A percentile compares a stretch with the other conserved stretches of the same genome.
Evolutionary conservation across 129 eudicot species (phyloP).

Genomic region (Centella asiatica): DNA sequence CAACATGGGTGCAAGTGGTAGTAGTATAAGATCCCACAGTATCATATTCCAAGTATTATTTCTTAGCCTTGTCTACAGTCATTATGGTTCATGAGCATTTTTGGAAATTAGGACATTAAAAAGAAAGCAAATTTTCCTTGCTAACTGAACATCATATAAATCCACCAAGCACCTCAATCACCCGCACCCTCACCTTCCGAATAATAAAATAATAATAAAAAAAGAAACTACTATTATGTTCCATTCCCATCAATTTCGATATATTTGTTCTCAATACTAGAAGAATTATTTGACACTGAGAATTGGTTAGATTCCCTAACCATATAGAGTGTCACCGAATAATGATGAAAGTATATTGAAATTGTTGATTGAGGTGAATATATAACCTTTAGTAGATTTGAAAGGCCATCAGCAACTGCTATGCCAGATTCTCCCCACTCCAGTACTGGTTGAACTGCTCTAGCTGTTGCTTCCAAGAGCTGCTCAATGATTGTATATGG

Average conservation of each 20-base stretch:
- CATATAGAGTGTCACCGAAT: background rate
- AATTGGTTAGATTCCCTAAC: background rate
- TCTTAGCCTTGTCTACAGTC: too few relatives aligned
- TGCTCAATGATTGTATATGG: constrained; percentile 16
- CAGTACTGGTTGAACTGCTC: constrained; percentile 87
- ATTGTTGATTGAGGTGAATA: background rate
- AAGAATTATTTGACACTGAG: background rate
- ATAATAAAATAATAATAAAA: too few relatives aligned
- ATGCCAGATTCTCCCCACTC: constrained; percentile 96
- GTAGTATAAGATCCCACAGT: too few relatives aligned
- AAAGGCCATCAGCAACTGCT: constrained; percentile 90
- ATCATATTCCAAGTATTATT: too few relatives aligned
- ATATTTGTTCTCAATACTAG: background rate
- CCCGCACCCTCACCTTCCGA: too few relatives aligned
- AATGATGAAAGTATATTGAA: background rate
- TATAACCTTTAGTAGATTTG: constrained; percentile 76
- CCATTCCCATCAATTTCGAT: background rate
- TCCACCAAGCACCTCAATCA: too few relatives aligned
- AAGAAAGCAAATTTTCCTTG: too few relatives aligned
- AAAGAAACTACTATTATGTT: background rate
- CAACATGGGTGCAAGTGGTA: too few relatives aligned
- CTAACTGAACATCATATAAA: too few relatives aligned
- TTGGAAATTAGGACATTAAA: too few relatives aligned
- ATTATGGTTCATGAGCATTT: too few relatives aligned
- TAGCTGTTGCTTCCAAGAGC: constrained; percentile 95